These are phyloP conservation scores for Arabidopsis thaliana DNA, from an alignment of 345 rosid genomes.

Conservation along the genomic window DNA sequence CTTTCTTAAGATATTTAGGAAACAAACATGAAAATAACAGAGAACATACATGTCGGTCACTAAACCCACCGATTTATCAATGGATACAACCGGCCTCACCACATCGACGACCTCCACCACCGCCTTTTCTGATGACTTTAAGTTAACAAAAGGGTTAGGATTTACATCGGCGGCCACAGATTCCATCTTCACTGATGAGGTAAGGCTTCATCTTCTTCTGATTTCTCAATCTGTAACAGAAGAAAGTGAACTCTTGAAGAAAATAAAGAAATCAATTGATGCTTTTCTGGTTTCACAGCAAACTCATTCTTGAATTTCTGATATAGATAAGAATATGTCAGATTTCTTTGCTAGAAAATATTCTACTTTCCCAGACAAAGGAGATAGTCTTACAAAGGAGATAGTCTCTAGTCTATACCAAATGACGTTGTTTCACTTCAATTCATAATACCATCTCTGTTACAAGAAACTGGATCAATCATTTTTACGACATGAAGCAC, in stretches of 20 bases:
- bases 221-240: constrained; percentile 15
- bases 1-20: not conserved
- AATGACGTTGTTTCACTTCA: not conserved
- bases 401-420: not conserved
- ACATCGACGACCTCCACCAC: not conserved
- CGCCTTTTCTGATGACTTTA: not conserved
- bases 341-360: not conserved
- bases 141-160: constrained; percentile 31
- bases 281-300: not conserved
- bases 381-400: not conserved
- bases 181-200: constrained; percentile 5
- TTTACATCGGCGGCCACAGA: constrained; percentile 24
- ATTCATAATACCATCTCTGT: not conserved
- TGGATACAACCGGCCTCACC: not conserved
- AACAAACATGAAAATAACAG: constrained; percentile 33
- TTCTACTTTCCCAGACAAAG: not conserved
- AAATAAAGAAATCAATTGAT: not conserved
- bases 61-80: not conserved
- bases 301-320: not conserved
- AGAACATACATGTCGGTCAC: not conserved
- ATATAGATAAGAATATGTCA: not conserved
- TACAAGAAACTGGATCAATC: not conserved
- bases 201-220: constrained; percentile 20
- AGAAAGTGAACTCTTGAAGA: not conserved
- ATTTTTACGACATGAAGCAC: not conserved